Conservation (phyloP, 1,139 yeast genomes). For the Blastobotrys raffinosifermentans region DNA sequence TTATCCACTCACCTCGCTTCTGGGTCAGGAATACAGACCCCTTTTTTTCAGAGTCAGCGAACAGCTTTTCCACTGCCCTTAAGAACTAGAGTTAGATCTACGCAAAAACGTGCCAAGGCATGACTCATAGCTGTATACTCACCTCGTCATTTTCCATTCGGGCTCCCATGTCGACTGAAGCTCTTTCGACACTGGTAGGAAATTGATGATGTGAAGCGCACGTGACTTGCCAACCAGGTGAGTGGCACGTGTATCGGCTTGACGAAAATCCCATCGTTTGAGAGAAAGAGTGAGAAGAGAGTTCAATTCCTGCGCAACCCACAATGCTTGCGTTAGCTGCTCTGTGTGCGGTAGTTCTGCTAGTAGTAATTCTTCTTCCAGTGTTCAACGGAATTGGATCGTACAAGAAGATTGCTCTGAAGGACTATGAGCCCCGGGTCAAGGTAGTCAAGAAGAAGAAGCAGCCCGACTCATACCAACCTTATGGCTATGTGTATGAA, state of each 20-base stretch:
- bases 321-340: slow-evolving; percentile 7
- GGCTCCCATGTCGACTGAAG: too few relatives aligned
- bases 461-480: not conserved
- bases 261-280: too few relatives aligned
- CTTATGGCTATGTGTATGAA: not conserved
- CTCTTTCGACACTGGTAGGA: too few relatives aligned
- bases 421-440: slow-evolving; percentile 6
- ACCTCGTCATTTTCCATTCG: not conserved
- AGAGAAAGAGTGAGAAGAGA: too few relatives aligned
- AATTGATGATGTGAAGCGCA: too few relatives aligned
- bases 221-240: too few relatives aligned
- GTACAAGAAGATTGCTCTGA: slow-evolving; percentile 8
- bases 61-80: slow-evolving; percentile 24
- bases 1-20: slow-evolving; percentile 25
- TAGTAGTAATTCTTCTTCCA: slow-evolving; percentile 12
- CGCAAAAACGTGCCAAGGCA: not conserved
- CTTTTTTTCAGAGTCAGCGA: slow-evolving; percentile 34
- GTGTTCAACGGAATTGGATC: slow-evolving; percentile 16
- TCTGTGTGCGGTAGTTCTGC: slow-evolving; percentile 7
- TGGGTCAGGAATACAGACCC: slow-evolving; percentile 33
- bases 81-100: slow-evolving; percentile 24
- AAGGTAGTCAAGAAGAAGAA: slow-evolving; percentile 8
- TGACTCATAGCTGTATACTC: not conserved
- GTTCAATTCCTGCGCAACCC: too few relatives aligned
- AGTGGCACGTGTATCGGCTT: too few relatives aligned